These are phyloP conservation scores for Candida corydali DNA, from an alignment of 805 yeast genomes.

Conservation along the genomic window DNA sequence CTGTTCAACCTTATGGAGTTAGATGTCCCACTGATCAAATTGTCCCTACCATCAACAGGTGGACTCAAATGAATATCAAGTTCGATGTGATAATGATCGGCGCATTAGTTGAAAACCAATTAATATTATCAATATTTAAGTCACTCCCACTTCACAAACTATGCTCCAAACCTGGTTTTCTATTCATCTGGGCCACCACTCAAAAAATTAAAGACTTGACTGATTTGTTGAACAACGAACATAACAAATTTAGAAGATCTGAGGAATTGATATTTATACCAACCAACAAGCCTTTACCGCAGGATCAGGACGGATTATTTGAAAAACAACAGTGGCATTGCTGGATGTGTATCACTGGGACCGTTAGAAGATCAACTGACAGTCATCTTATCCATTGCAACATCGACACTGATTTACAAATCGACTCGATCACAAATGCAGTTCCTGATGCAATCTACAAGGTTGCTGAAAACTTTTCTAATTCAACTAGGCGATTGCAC, in stretches of 20 bases:
- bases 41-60: slow-evolving; percentile 50
- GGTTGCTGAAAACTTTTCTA: slow-evolving; percentile 85
- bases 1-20: slow-evolving; percentile 64
- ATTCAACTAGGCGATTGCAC: slow-evolving; percentile 77
- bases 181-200: slow-evolving; percentile 85
- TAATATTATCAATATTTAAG: slow-evolving; percentile 56
- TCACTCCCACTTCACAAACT: slow-evolving; percentile 68
- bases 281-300: slow-evolving; percentile 59
- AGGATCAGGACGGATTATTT: slow-evolving; percentile 40
- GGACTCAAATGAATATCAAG: slow-evolving; percentile 60
- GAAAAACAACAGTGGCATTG: slow-evolving; percentile 91
- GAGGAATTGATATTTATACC: slow-evolving; percentile 87
- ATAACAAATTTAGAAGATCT: slow-evolving; percentile 73
- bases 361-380: slow-evolving; percentile 82
- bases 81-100: slow-evolving; percentile 94
- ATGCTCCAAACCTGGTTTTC: slow-evolving; percentile 80
- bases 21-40: slow-evolving; percentile 51
- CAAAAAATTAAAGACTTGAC: slow-evolving; percentile 63
- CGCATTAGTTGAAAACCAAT: slow-evolving; percentile 72
- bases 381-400: slow-evolving; percentile 86
- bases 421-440: slow-evolving; percentile 42
- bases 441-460: slow-evolving; percentile 71
- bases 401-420: slow-evolving; percentile 80
- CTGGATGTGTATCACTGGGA: slow-evolving; percentile 96
- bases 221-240: slow-evolving; percentile 46